These are phyloP conservation scores for Thuidium tamariscinum DNA, from an alignment of 225 moss, liverwort and hornwort genomes.

Conservation along the genomic window DNA sequence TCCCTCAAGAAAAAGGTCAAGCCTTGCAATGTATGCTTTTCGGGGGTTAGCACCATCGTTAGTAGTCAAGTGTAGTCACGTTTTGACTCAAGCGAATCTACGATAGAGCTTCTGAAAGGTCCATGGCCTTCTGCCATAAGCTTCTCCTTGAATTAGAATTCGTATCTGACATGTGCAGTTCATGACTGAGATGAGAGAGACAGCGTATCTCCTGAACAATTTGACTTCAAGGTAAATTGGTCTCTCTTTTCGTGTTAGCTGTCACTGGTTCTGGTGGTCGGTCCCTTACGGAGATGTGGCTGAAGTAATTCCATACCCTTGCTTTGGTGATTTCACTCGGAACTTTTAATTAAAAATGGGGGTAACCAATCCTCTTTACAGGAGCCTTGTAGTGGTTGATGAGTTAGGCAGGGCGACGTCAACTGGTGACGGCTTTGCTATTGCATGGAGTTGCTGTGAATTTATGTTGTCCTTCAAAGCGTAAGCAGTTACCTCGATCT, in stretches of 20 bases:
- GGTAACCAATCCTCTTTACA: constrained; percentile 2
- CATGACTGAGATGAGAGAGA: constrained; percentile 98
- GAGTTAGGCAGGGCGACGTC: constrained; percentile 88
- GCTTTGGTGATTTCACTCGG: neutral
- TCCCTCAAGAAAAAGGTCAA: neutral
- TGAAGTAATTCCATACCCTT: neutral
- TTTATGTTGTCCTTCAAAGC: constrained; percentile 64
- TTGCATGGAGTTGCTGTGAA: constrained; percentile 97
- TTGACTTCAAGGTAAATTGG: constrained; percentile 54
- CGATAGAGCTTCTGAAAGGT: neutral
- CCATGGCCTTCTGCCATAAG: neutral
- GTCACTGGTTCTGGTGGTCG: neutral
- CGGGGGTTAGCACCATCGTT: neutral
- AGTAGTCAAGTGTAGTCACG: neutral
- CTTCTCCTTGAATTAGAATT: neutral
- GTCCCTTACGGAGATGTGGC: neutral
- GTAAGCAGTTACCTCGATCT: constrained; percentile 30
- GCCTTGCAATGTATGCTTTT: neutral
- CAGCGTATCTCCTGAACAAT: constrained; percentile 72
- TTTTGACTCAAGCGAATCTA: neutral
- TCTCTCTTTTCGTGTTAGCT: neutral
- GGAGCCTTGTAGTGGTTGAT: constrained; percentile 88
- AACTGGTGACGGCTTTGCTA: constrained; percentile 80
- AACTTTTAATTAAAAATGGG: neutral
- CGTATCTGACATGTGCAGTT: constrained; percentile 43